Percentiles rank a stretch among this genome's conserved stretches.
phyloP scores from a whole-genome alignment of 116 monocot species.

The Phalaenopsis hybrid region DNA sequence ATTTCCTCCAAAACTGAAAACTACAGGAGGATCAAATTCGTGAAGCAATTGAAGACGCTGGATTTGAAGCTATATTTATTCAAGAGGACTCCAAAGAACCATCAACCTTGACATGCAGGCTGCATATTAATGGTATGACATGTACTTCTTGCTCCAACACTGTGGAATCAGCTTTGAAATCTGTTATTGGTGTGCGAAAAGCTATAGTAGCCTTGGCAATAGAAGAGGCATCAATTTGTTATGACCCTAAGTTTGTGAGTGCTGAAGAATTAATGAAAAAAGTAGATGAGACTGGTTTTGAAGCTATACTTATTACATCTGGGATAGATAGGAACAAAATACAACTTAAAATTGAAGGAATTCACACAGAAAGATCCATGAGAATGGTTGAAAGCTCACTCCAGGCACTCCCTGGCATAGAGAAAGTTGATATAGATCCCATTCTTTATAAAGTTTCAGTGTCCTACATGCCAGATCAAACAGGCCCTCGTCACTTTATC shows the following conservation, averaged over 20 bases:
- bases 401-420: constrained; percentile 59
- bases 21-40: constrained; percentile 53
- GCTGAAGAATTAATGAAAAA: constrained; percentile 33
- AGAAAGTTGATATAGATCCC: constrained; percentile 33
- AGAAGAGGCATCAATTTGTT: constrained; percentile 77
- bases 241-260: constrained; percentile 46
- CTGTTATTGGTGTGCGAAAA: constrained; percentile 58
- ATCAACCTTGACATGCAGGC: constrained; percentile 44
- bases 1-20: not conserved
- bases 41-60: constrained; percentile 80
- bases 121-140: constrained; percentile 82
- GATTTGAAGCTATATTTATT: constrained; percentile 57
- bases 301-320: constrained; percentile 51
- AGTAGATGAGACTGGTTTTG: constrained; percentile 71
- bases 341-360: constrained; percentile 63
- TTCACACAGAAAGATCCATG: constrained; percentile 23
- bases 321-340: constrained; percentile 64
- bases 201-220: constrained; percentile 82
- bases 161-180: constrained; percentile 66
- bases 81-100: constrained; percentile 44
- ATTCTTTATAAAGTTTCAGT: constrained; percentile 50
- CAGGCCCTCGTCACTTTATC: constrained; percentile 68
- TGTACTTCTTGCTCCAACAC: constrained; percentile 70
- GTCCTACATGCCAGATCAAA: constrained; percentile 62
- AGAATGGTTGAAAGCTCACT: constrained; percentile 56